Percentiles rank a stretch among this genome's conserved stretches.
phyloP scores from a whole-genome alignment of 495 filamentous ascomycete genomes.

The Talaromyces adpressus region DNA sequence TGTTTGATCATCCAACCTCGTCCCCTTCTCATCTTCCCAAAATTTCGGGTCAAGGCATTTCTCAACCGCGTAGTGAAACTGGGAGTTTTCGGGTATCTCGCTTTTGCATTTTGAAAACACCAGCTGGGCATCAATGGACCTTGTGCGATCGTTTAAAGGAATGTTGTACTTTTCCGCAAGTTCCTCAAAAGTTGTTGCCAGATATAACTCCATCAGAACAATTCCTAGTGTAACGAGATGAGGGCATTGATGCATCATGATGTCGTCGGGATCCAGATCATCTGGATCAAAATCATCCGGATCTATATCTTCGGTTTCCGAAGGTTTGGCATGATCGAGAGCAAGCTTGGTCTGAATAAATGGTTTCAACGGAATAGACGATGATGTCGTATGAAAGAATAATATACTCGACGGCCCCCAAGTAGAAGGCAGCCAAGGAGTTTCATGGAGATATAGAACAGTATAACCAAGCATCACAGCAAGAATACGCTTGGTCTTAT shows the following conservation, averaged over 20 bases:
- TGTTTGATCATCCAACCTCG: not conserved
- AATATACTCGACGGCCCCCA: not conserved
- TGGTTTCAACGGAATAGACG: slow-evolving; percentile 1
- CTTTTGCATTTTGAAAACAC: slow-evolving; percentile 3
- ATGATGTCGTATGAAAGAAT: slow-evolving; percentile 4
- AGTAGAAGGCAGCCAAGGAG: not conserved
- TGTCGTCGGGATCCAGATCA: not conserved
- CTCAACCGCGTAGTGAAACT: slow-evolving; percentile 1
- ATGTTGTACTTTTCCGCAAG: not conserved
- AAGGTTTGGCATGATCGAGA: not conserved
- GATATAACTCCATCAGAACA: not conserved
- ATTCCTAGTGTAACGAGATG: not conserved
- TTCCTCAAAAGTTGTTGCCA: not conserved
- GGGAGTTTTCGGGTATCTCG: not conserved
- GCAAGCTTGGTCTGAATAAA: slow-evolving; percentile 2
- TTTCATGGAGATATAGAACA: not conserved
- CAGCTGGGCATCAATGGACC: not conserved
- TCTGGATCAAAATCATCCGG: not conserved
- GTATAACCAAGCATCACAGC: not conserved
- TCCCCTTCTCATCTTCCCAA: not conserved
- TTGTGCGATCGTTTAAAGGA: not conserved
- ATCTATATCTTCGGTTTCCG: not conserved
- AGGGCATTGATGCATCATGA: not conserved
- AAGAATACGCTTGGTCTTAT: slow-evolving; percentile 4
- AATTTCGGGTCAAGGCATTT: not conserved